phyloP scores from a whole-genome alignment of 208 protist species.

The Porcisia deanei region DNA sequence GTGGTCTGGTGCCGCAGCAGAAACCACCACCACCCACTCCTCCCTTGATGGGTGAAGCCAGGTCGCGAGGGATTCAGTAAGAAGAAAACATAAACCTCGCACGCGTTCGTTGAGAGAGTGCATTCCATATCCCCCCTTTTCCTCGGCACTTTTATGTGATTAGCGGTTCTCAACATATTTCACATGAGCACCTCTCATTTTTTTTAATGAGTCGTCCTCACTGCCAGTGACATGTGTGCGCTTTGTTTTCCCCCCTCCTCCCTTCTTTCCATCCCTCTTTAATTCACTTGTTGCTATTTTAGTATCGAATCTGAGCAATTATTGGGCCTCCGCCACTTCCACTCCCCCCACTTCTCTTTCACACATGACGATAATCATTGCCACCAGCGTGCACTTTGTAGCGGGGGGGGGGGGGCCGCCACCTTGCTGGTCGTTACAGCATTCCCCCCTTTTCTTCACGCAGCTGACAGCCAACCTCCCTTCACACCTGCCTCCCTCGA shows the following conservation, averaged over 20 bases:
- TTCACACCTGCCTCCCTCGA: not conserved
- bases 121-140: too few relatives aligned
- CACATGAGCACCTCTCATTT: not conserved
- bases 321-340: not conserved
- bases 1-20: not conserved
- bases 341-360: not conserved
- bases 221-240: not conserved
- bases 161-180: not conserved
- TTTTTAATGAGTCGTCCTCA: not conserved
- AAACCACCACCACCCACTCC: too few relatives aligned
- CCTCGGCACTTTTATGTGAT: not conserved
- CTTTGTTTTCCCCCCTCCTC: not conserved
- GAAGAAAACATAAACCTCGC: not conserved
- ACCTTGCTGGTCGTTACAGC: not conserved
- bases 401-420: not conserved
- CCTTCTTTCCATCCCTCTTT: not conserved
- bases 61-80: not conserved
- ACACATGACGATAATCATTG: not conserved
- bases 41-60: too few relatives aligned
- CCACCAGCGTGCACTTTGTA: not conserved
- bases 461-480: not conserved
- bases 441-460: not conserved
- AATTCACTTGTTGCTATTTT: not conserved
- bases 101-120: not conserved
- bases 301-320: not conserved